These are phyloP conservation scores for Calcarisporium arbuscula DNA, from an alignment of 2,329 filamentous ascomycete species.

Conservation along the genomic window DNA sequence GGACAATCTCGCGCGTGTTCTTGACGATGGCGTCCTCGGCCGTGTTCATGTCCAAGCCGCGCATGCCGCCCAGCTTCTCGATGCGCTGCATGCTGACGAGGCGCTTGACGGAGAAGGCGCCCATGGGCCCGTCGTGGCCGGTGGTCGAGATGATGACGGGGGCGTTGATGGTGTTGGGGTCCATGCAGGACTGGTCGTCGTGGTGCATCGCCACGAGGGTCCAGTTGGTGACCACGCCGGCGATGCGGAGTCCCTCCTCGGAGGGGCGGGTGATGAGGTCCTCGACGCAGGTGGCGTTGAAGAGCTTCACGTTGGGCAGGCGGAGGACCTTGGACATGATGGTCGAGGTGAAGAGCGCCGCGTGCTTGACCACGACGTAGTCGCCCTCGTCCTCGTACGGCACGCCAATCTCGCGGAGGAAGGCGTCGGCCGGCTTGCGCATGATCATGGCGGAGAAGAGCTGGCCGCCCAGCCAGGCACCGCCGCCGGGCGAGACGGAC, in stretches of 20 bases:
- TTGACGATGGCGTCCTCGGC: constrained; percentile 94
- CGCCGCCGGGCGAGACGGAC: constrained; percentile 78
- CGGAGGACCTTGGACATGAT: constrained; percentile 74
- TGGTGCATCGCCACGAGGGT: constrained; percentile 84
- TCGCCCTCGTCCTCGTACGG: constrained; percentile 83
- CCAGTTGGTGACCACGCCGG: constrained; percentile 94
- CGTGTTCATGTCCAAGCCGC: constrained; percentile 84
- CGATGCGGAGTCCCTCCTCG: constrained; percentile 57
- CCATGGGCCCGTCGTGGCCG: constrained; percentile 85
- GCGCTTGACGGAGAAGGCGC: constrained; percentile 85
- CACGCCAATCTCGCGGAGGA: constrained; percentile 74
- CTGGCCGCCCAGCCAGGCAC: constrained; percentile 89
- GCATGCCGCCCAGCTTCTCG: constrained; percentile 83
- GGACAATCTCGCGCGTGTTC: constrained; percentile 79
- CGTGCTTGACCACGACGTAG: constrained; percentile 91
- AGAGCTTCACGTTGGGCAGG: constrained; percentile 91
- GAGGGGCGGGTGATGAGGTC: constrained; percentile 78
- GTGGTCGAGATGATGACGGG: constrained; percentile 85
- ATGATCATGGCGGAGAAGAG: constrained; percentile 95
- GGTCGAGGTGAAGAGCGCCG: constrained; percentile 85
- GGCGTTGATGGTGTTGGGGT: constrained; percentile 94
- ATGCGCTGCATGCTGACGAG: constrained; percentile 83
- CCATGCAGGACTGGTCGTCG: constrained; percentile 91
- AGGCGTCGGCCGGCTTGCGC: constrained; percentile 84
- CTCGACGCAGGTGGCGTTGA: constrained; percentile 90